Evolutionary conservation across 805 yeast species (phyloP), one percentile per base, ranked within the genome.

Genomic region (Naumovozyma baii): DNA sequence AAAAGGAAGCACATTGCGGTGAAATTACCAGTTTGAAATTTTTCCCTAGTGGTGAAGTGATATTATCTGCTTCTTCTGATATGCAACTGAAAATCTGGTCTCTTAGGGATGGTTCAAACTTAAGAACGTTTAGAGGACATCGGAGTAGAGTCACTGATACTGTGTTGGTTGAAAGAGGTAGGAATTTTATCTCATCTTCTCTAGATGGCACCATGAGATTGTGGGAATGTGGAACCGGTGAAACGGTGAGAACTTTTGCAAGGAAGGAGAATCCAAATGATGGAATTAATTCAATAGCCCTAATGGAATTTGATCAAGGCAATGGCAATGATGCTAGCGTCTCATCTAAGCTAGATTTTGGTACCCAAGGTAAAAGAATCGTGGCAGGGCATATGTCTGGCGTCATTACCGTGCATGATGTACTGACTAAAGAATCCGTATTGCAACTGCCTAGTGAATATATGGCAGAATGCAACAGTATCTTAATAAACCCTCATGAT

Each of bases 141-240:
- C 69, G 52, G 18, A 57, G 57, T 2, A 59, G 68, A 12, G 63
- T 80, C 10, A 71, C 74, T 2, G 80, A 67, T 45, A 43, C 74
- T 2, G 67, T 58, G 2, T 49, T 80, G 44, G 61, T 83, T 15
- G 87, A 77, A 0, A 61, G 73, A 14, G 94, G 94, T 1, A 62
- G 90, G 31, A 82, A 83, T 51, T 63, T 84, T 42, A 45, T 80
- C 15, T 70, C 80, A 5, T 62, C 77, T 9, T 69, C 76, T 5
- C 38, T 45, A 3, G 83, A 76, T 54, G 84, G 84, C 1, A 51
- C 72, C 0, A 63, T 80, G 1, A 66, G 62, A 33, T 51, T 84
- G 29, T 83, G 87, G 88, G 90, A 82, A 49, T 74, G 85, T 54
- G 79, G 83, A 0, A 51, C 70, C 1, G 85, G 80, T 1, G 39